phyloP scores from a whole-genome alignment of 2,329 filamentous ascomycete species.

The Rhynchosporium secalis region DNA sequence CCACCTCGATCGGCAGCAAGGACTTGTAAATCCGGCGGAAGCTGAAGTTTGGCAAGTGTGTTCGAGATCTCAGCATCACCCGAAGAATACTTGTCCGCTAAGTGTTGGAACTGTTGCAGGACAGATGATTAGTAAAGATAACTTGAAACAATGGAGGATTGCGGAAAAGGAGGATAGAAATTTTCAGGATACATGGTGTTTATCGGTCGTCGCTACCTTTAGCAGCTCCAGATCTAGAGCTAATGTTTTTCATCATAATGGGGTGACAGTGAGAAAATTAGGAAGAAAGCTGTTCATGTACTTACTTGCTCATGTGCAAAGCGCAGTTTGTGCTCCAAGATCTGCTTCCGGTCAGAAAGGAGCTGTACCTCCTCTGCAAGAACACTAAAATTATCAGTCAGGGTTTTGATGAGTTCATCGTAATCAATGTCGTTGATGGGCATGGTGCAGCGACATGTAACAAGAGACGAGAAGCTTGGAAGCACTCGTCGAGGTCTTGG shows the following conservation, averaged over 20 bases:
- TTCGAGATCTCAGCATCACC: conserved; percentile 65
- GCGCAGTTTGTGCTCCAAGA: conserved; percentile 65
- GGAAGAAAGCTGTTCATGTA: conserved; percentile 20
- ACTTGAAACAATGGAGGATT: conserved; percentile 9
- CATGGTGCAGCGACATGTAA: conserved; percentile 30
- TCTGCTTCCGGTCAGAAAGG: conserved; percentile 62
- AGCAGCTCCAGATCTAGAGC: conserved; percentile 82
- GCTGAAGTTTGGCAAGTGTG: conserved; percentile 65
- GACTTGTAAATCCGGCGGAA: conserved; percentile 50
- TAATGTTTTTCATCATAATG: conserved; percentile 56
- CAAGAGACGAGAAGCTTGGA: conserved; percentile 9
- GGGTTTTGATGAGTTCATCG: conserved; percentile 52
- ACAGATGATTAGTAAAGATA: conserved; percentile 12
- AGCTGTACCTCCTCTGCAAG: conserved; percentile 65
- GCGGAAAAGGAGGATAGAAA: conserved; percentile 39
- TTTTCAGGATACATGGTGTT: conserved; percentile 53
- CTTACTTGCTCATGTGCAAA: conserved; percentile 68
- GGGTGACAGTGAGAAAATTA: conserved; percentile 7
- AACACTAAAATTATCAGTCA: conserved; percentile 64
- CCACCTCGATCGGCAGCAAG: conserved; percentile 32
- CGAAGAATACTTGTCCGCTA: conserved; percentile 68
- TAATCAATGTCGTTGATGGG: conserved; percentile 36
- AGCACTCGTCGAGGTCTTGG: conserved; percentile 14
- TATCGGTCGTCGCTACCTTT: conserved; percentile 63
- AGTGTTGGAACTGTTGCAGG: conserved; percentile 56